Conservation (phyloP, 306 rosid genomes). For the Trifolium subterraneum region DNA sequence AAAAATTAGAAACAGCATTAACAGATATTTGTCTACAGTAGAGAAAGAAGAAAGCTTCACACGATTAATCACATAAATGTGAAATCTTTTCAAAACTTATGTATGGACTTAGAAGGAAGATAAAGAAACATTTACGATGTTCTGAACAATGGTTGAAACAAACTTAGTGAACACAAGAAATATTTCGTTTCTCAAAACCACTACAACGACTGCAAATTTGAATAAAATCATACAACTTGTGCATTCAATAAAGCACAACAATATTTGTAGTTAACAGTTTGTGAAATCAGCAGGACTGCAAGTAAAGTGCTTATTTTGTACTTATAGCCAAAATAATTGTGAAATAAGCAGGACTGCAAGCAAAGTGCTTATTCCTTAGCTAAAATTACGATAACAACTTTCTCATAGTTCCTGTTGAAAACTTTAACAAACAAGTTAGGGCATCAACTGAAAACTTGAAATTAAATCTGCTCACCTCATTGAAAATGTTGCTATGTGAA, state of each 20-base stretch:
- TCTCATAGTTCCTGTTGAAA: too few relatives aligned
- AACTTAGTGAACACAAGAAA: neutral
- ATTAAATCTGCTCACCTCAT: slow-evolving; percentile 65
- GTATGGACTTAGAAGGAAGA: neutral
- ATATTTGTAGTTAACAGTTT: too few relatives aligned
- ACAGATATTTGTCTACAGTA: neutral
- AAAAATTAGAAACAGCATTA: slow-evolving; percentile 13
- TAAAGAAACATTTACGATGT: slow-evolving; percentile 2
- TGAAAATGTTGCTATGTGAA: slow-evolving; percentile 74
- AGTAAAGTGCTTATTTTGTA: neutral
- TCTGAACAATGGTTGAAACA: neutral
- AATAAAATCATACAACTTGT: too few relatives aligned
- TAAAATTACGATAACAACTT: slow-evolving; percentile 5
- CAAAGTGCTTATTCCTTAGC: neutral
- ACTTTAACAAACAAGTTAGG: slow-evolving; percentile 20
- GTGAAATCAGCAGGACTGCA: neutral
- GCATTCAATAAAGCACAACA: too few relatives aligned
- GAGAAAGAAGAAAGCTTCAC: slow-evolving; percentile 21
- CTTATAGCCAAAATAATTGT: too few relatives aligned
- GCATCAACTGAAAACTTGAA: slow-evolving; percentile 11
- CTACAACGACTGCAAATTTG: too few relatives aligned
- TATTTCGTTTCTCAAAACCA: too few relatives aligned
- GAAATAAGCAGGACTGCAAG: neutral
- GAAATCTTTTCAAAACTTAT: slow-evolving; percentile 12
- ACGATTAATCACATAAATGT: slow-evolving; percentile 10